Percentiles rank a stretch among this genome's conserved stretches.
These are phyloP conservation scores for Starmerella gropengiesseri DNA, from an alignment of 805 yeast genomes.

Conservation along the genomic window DNA sequence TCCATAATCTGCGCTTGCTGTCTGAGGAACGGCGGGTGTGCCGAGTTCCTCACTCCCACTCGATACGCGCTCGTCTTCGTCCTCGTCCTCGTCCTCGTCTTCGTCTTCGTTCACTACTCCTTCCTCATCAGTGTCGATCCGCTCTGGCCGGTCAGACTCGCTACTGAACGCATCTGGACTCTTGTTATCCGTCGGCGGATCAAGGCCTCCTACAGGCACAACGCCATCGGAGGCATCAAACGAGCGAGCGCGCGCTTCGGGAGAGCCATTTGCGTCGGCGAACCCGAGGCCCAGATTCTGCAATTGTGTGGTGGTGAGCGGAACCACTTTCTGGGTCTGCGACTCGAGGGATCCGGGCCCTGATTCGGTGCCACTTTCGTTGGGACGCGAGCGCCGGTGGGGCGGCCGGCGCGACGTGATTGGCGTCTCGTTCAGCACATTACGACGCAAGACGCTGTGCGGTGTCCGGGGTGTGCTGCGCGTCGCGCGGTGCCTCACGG, in stretches of 20 bases:
- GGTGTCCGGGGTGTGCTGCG: constrained; percentile 13
- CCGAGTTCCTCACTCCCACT: constrained; percentile 10
- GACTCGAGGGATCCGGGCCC: too few species aligned
- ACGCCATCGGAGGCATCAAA: not conserved
- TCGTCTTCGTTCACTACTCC: too few species aligned
- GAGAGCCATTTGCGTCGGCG: not conserved
- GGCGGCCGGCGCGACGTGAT: not conserved
- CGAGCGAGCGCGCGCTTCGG: constrained; percentile 13
- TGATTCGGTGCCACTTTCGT: too few species aligned
- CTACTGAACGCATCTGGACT: not conserved
- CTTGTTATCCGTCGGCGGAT: not conserved
- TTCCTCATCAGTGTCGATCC: not conserved
- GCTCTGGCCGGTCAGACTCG: not conserved
- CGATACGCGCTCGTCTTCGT: constrained; percentile 9
- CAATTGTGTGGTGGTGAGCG: constrained; percentile 4
- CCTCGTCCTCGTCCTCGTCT: too few species aligned
- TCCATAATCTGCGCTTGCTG: constrained; percentile 3
- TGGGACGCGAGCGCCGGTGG: not conserved
- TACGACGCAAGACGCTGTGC: not conserved
- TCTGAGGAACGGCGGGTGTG: not conserved
- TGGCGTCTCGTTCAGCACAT: not conserved
- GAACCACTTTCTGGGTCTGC: constrained; percentile 4
- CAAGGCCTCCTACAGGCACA: not conserved
- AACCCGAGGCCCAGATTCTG: not conserved
- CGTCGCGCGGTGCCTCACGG: not conserved